Conservation (phyloP, 768 basidiomycete genomes). For the Leucocoprinus birnbaumii region DNA sequence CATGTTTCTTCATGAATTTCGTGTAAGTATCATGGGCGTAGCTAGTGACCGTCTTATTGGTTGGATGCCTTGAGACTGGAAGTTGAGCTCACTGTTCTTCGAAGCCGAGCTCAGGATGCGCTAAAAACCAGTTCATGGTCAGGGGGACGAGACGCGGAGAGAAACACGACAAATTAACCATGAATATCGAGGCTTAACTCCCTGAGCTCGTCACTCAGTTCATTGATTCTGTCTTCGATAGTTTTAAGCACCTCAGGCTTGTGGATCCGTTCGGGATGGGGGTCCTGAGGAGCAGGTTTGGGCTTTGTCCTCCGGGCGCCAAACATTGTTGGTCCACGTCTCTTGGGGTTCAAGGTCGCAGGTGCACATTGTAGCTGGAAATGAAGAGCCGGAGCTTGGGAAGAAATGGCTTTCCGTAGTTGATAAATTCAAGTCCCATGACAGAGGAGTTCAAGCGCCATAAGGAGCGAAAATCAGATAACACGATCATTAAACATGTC, state of each 20-base stretch:
- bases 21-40: conserved; percentile 73
- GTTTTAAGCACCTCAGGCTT: conserved; percentile 56
- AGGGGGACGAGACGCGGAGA: not conserved
- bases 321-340: conserved; percentile 24
- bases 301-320: conserved; percentile 40
- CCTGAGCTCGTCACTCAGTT: conserved; percentile 52
- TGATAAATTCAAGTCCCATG: not conserved
- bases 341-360: conserved; percentile 13
- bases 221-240: conserved; percentile 55
- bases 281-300: conserved; percentile 28
- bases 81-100: conserved; percentile 53
- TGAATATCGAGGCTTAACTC: conserved; percentile 71
- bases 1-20: conserved; percentile 60
- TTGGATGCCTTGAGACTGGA: not conserved
- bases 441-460: not conserved
- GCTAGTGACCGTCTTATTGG: conserved; percentile 27
- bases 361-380: conserved; percentile 18
- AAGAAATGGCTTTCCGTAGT: no score
- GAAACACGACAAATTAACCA: conserved; percentile 34
- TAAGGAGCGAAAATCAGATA: not conserved
- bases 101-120: conserved; percentile 66
- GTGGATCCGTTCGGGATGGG: conserved; percentile 36
- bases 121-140: conserved; percentile 30
- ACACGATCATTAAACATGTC: not conserved
- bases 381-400: not conserved